Conservation (phyloP, 2,329 filamentous ascomycete genomes). For the Lasiodiplodia theobromae region DNA sequence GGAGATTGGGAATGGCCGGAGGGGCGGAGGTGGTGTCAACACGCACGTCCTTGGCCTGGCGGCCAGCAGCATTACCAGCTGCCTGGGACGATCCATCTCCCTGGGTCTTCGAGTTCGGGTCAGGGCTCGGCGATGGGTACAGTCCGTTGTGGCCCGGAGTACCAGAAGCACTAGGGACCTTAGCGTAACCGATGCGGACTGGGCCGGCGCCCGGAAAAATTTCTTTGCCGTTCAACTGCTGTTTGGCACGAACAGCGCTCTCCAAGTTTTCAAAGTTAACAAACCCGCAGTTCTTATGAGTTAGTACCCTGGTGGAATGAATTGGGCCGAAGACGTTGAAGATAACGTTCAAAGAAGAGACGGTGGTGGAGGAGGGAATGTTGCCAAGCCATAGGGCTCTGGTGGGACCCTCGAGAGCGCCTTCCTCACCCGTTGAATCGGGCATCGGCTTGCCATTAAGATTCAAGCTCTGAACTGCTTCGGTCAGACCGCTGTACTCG, state of each 20-base stretch:
- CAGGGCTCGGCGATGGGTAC: slow-evolving; percentile 91
- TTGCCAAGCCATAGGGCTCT: slow-evolving; percentile 96
- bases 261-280: slow-evolving; percentile 95
- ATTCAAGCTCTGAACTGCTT: slow-evolving; percentile 82
- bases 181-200: slow-evolving; percentile 95
- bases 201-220: slow-evolving; percentile 97
- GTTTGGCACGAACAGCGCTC: slow-evolving; percentile 88
- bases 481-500: slow-evolving; percentile 80
- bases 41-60: slow-evolving; percentile 44
- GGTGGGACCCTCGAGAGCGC: slow-evolving; percentile 85
- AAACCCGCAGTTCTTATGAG: slow-evolving; percentile 98
- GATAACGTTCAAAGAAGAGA: slow-evolving; percentile 91
- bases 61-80: slow-evolving; percentile 48
- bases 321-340: slow-evolving; percentile 94
- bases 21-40: slow-evolving; percentile 59
- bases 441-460: slow-evolving; percentile 69
- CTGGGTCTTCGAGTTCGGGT: slow-evolving; percentile 63
- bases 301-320: slow-evolving; percentile 88
- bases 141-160: slow-evolving; percentile 87
- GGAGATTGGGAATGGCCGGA: slow-evolving; percentile 74
- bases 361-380: slow-evolving; percentile 95
- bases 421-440: slow-evolving; percentile 73
- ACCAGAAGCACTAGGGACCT: slow-evolving; percentile 86
- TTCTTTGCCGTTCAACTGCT: slow-evolving; percentile 91
- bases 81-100: slow-evolving; percentile 31